Conservation (phyloP, 208 protist species). For the Trypanosoma grayi region DNA sequence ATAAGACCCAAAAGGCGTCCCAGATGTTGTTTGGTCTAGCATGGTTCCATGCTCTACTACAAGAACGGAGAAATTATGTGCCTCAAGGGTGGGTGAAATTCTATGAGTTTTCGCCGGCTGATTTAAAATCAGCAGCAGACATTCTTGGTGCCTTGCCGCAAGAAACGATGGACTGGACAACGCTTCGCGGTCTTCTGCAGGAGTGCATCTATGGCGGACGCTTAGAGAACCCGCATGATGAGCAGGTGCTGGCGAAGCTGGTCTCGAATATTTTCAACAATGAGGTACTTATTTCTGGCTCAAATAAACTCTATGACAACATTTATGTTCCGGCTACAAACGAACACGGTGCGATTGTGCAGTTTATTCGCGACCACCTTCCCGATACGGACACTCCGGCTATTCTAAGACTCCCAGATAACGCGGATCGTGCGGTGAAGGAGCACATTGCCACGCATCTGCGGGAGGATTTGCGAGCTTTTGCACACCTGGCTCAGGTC, state of each 20-base stretch:
- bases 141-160: constrained; percentile 62
- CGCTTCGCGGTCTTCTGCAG: constrained; percentile 89
- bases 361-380: constrained; percentile 51
- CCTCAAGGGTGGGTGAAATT: constrained; percentile 97
- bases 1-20: constrained; percentile 34
- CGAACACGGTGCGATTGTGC: constrained; percentile 48
- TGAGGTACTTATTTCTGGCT: constrained; percentile 37
- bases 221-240: constrained; percentile 92
- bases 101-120: constrained; percentile 96
- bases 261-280: constrained; percentile 76
- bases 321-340: constrained; percentile 50
- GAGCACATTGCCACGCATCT: constrained; percentile 51
- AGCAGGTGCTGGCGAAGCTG: constrained; percentile 81
- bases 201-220: constrained; percentile 96
- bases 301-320: constrained; percentile 39
- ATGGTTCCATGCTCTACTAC: constrained; percentile 96
- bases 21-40: constrained; percentile 92
- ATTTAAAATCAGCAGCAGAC: constrained; percentile 93
- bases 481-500: constrained; percentile 31
- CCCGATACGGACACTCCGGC: constrained; percentile 69
- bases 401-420: constrained; percentile 92
- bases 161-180: constrained; percentile 80
- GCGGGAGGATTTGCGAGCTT: constrained; percentile 70
- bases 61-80: constrained; percentile 96
- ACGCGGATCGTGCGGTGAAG: constrained; percentile 92